Conservation (phyloP, 345 rosid species). For the Gossypium ekmanianum region DNA sequence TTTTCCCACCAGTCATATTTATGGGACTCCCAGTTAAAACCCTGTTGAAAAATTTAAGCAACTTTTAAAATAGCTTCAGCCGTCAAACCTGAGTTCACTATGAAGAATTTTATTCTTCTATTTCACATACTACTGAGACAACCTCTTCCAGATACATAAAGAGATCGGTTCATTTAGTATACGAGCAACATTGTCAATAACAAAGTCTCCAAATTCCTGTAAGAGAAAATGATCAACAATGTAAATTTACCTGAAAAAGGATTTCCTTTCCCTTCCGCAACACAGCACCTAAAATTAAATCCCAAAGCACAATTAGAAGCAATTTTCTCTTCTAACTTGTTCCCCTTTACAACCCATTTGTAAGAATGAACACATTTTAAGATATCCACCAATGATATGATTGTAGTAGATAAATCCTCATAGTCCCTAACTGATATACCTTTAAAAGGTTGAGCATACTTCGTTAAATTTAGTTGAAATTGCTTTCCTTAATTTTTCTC, state of each 20-base stretch:
- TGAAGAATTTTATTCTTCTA: background rate
- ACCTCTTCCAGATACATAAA: slow-evolving; percentile 3
- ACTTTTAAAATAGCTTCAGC: slow-evolving; percentile 13
- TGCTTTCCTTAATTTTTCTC: background rate
- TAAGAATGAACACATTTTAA: background rate
- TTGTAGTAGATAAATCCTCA: background rate
- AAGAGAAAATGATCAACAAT: slow-evolving; percentile 1
- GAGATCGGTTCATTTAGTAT: background rate
- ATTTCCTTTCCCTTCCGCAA: slow-evolving; percentile 72
- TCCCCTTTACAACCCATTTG: background rate
- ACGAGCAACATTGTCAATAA: background rate
- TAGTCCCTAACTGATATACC: background rate
- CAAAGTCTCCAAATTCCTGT: background rate
- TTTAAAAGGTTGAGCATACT: background rate
- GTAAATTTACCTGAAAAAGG: slow-evolving; percentile 57
- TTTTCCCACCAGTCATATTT: slow-evolving; percentile 89
- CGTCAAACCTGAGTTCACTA: slow-evolving; percentile 12
- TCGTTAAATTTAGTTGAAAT: background rate
- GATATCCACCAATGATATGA: background rate
- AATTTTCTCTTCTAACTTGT: background rate
- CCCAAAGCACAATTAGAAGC: slow-evolving; percentile 12
- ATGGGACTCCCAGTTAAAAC: slow-evolving; percentile 91
- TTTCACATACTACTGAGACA: slow-evolving; percentile 7
- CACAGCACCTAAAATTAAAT: slow-evolving; percentile 43
- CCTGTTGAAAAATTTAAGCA: slow-evolving; percentile 39